Base-by-base conservation (phyloP, 208 protist species). In the Crithidia fasciculata region DNA sequence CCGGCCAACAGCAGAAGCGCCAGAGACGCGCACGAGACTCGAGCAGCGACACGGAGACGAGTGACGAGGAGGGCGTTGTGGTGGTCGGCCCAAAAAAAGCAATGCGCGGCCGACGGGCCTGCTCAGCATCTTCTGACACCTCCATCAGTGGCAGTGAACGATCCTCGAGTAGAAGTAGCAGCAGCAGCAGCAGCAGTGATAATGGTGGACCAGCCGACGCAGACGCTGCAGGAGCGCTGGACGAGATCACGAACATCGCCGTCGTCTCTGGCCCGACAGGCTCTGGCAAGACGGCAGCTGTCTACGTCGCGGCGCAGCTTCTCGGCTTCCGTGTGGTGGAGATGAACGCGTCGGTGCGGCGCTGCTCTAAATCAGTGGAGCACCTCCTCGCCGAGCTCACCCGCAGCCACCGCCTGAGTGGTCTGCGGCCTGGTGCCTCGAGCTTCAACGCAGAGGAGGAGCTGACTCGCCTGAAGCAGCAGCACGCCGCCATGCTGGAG, bases 161-260 rank as follows among this genome's bases (percentile, higher is more conserved):
- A 16, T n/a, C 40, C 39, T 58, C 39, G 28, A 49, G 28, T 36
- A 65, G 61, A 50, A 36, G 12, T 59, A 68, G 36, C 60, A 53
- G 44, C 53, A 39, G 70, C 49, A 39, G 70, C 49, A 66, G 36
- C 67, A 82, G 50, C 39, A 74, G 54, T n/a, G 54, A n/a, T 28
- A 66, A 55, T 15, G 60, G 37, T 18, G 47, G 12, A 8, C 60
- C 39, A 16, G 47, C 37, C 41, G 72, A 78, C 56, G 64, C 66
- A 4, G 71, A 63, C 19, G 72, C 76, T 7, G 62, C 37, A 4
- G 66, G 15, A 5, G 44, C 70, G 3, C 63, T 72, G 37, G 84
- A 92, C n/a, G 85, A 93, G 53, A 83, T 95, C 19, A 93, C 91
- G 2, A 95, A 92, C 68, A 93, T 95, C 59, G 88, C 86, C 18